Conservation (phyloP, 768 basidiomycete species). For the Termitomyces sp. region DNA sequence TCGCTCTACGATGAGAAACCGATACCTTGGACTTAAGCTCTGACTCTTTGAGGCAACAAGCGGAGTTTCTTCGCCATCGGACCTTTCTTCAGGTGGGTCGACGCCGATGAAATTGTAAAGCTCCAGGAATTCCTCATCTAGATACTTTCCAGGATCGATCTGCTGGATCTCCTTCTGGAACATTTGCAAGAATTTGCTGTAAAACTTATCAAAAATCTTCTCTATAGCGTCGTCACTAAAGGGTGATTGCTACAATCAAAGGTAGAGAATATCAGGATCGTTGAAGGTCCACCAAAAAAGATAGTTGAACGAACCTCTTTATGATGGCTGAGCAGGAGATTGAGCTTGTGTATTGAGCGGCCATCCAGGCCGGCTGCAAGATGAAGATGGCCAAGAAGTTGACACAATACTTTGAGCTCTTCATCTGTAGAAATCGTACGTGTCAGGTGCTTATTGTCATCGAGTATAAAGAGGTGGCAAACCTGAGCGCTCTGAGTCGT, state of each 20-base stretch:
- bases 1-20: neutral
- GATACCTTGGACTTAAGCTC: constrained; percentile 13
- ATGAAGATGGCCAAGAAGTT: constrained; percentile 60
- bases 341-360: constrained; percentile 43
- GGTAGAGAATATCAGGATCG: neutral
- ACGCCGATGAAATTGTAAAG: constrained; percentile 43
- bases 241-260: constrained; percentile 48
- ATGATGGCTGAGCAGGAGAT: constrained; percentile 49
- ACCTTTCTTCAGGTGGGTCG: constrained; percentile 30
- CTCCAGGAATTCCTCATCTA: constrained; percentile 42
- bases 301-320: constrained; percentile 38
- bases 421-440: constrained; percentile 40
- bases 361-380: constrained; percentile 39
- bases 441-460: neutral
- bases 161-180: constrained; percentile 41
- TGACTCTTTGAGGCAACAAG: constrained; percentile 10
- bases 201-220: constrained; percentile 58
- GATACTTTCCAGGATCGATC: constrained; percentile 33
- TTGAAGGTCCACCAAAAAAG: neutral
- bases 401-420: constrained; percentile 61
- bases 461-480: constrained; percentile 5
- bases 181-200: constrained; percentile 39
- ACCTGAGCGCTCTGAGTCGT: constrained; percentile 49
- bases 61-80: constrained; percentile 12
- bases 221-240: constrained; percentile 51